phyloP scores from a whole-genome alignment of 176 grass and related monocot genomes.

The Ampelocalamus luodianensis region DNA sequence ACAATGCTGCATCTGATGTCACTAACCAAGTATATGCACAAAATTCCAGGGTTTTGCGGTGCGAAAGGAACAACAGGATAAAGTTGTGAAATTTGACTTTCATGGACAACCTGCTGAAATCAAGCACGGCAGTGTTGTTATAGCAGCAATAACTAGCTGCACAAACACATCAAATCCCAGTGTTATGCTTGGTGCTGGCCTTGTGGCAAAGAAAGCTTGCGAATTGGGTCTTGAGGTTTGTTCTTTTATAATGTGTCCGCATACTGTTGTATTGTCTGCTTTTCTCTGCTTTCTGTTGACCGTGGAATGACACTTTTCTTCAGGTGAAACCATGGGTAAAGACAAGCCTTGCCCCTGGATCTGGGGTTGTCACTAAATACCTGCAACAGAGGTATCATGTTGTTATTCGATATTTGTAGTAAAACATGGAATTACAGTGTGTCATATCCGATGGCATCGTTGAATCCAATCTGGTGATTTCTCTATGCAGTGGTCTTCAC shows the following conservation, averaged over 20 bases:
- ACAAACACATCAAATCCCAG: slow-evolving; percentile 97
- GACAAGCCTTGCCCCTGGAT: slow-evolving; percentile 95
- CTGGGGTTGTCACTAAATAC: slow-evolving; percentile 96
- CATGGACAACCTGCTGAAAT: slow-evolving; percentile 79
- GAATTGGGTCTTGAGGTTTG: slow-evolving; percentile 81
- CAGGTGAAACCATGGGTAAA: slow-evolving; percentile 98
- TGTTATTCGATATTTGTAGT: slow-evolving; percentile 14
- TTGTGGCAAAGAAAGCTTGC: slow-evolving; percentile 92
- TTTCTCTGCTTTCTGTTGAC: slow-evolving; percentile 31
- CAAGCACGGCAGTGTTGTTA: slow-evolving; percentile 89
- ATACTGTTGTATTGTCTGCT: not conserved
- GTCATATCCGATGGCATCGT: not conserved
- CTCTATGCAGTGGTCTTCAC: slow-evolving; percentile 69
- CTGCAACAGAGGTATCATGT: slow-evolving; percentile 74
- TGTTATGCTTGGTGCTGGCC: slow-evolving; percentile 92
- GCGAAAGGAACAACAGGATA: slow-evolving; percentile 65
- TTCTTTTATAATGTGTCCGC: not conserved
- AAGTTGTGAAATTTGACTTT: slow-evolving; percentile 77
- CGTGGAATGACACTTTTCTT: slow-evolving; percentile 13
- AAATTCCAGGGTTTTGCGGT: slow-evolving; percentile 74
- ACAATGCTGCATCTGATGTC: not conserved
- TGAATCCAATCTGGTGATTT: slow-evolving; percentile 18
- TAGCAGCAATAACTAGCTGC: slow-evolving; percentile 95
- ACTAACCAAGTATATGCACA: slow-evolving; percentile 7
- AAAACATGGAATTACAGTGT: slow-evolving; percentile 2